phyloP scores from a whole-genome alignment of 345 rosid species.

The Psidium guajava region DNA sequence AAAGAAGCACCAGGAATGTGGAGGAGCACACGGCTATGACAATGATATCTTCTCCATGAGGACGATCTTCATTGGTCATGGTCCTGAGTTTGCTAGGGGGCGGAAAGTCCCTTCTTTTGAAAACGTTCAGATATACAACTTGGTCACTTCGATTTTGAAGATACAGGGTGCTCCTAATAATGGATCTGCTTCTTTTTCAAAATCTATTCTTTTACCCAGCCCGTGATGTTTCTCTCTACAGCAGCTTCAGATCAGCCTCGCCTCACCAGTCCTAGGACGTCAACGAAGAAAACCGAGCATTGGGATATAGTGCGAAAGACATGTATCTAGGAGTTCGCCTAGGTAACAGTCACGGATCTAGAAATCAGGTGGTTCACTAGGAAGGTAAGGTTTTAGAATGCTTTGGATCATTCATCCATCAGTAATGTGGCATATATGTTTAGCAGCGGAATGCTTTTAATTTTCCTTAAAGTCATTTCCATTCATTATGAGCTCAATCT shows the following conservation, averaged over 20 bases:
- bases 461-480: not conserved
- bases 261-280: not conserved
- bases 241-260: not conserved
- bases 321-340: not conserved
- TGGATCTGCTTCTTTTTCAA: constrained; percentile 46
- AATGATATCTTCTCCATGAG: constrained; percentile 90
- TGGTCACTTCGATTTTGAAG: constrained; percentile 71
- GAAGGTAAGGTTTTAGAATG: not conserved
- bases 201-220: constrained; percentile 34
- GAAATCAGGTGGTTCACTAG: not conserved
- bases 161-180: constrained; percentile 72
- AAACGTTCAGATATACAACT: constrained; percentile 82
- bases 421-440: not conserved
- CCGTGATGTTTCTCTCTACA: constrained; percentile 5
- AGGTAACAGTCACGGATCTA: not conserved
- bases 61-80: constrained; percentile 81
- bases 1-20: constrained; percentile 50
- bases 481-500: not conserved
- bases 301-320: not conserved
- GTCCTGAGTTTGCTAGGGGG: constrained; percentile 70
- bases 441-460: not conserved
- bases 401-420: not conserved
- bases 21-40: constrained; percentile 92
- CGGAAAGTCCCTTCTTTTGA: constrained; percentile 85
- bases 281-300: not conserved